A percentile compares a stretch with the other conserved stretches of the same genome.
These are phyloP conservation scores for Pseudocercospora ulei DNA, from an alignment of 2,329 filamentous ascomycete genomes.

Conservation along the genomic window DNA sequence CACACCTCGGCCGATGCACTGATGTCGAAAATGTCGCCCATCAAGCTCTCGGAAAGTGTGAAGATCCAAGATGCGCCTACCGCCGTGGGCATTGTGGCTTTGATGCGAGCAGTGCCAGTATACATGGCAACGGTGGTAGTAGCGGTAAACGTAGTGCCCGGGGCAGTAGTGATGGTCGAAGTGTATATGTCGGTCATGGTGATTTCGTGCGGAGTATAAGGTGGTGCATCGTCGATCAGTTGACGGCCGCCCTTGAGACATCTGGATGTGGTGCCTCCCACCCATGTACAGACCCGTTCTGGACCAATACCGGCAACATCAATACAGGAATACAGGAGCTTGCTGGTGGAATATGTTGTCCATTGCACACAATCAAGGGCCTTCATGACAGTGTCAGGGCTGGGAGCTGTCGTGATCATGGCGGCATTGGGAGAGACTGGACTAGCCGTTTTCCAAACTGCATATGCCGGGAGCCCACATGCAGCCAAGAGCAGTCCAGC, in stretches of 20 bases:
- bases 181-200: conserved; percentile 1
- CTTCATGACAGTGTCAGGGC: background rate
- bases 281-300: conserved; percentile 3
- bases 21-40: conserved; percentile 4
- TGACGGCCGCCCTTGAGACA: background rate
- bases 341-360: background rate
- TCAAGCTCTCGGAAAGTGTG: background rate
- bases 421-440: background rate
- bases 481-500: conserved; percentile 2
- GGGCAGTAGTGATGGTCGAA: too few species aligned
- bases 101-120: conserved; percentile 1
- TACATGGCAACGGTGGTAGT: background rate
- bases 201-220: background rate
- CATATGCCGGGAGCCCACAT: background rate
- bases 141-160: too few species aligned
- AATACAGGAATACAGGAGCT: too few species aligned
- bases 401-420: background rate
- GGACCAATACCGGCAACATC: too few species aligned
- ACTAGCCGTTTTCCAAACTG: background rate
- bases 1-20: background rate
- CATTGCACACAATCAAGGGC: background rate
- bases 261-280: background rate
- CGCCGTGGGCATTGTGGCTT: background rate
- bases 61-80: conserved; percentile 2
- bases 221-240: background rate